Evolutionary conservation across 306 rosid genomes (phyloP), one percentile per base, ranked within the genome.

Genomic region (Coriaria nepalensis): DNA sequence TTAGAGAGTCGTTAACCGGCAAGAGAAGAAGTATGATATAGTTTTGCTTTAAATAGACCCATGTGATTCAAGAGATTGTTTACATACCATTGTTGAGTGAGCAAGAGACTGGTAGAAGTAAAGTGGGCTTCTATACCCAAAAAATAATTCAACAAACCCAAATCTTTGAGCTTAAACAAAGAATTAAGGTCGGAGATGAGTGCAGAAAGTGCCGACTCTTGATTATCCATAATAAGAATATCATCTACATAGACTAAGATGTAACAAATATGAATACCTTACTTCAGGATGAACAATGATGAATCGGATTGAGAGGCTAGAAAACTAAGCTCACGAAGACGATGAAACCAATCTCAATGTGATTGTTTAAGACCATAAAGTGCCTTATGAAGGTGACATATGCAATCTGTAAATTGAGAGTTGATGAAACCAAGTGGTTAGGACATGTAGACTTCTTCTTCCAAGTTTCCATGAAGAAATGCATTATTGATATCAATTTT

Each of bases 231-330:
- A 10, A 53, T 8, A 1, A 20, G 0, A 5, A 39, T 20, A 10
- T 53, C 46, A 14, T 40, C 46, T 2, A 53, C 58, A 53, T 53
- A 53, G 9, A 53, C 13, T 5, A 53, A 11, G 29, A 38, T 36
- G 5, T 7, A 37, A 0, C 12, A 6, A 7, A 14, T 33, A 0
- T 1, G 7, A 7, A 6, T 13, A 38, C 5, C 0, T 8, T 6
- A 10, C 5, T 37, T 12, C 0, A 3, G 10, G 10, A 14, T 13
- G 32, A 53, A 53, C 1, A 53, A 4, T 5, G 37, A 40, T 0
- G 58, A 14, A 9, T 53, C 2, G 2, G 58, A 9, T 7, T 9
- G 2, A 4, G 46, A 38, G 8, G 0, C 6, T 0, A 8, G 2
- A 10, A 53, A 53, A 4, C 45, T 36, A 12, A 10, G 33, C 9